These are phyloP conservation scores for Serendipita sp. DNA, from an alignment of 1,284 basidiomycete genomes.

Conservation along the genomic window DNA sequence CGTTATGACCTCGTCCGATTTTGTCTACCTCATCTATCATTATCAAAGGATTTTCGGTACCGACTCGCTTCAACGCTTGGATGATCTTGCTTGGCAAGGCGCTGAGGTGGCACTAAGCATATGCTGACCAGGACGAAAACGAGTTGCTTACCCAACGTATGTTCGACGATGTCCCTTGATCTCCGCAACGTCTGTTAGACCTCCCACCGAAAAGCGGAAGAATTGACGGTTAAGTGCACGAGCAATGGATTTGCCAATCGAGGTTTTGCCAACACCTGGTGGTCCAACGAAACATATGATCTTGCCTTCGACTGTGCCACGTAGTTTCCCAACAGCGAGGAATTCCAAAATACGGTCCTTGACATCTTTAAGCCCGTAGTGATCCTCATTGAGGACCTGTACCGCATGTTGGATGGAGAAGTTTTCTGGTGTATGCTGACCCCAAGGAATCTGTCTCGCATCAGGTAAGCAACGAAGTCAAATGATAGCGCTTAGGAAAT, in stretches of 20 bases:
- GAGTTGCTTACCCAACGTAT: constrained; percentile 61
- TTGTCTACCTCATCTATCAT: constrained; percentile 99
- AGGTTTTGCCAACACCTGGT: constrained; percentile 93
- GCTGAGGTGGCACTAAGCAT: constrained; percentile 23
- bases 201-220: constrained; percentile 95
- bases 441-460: constrained; percentile 78
- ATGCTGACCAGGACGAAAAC: too few species aligned
- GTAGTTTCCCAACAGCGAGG: constrained; percentile 91
- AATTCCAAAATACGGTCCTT: constrained; percentile 98
- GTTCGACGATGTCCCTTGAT: constrained; percentile 97
- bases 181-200: constrained; percentile 93
- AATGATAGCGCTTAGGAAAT: not conserved
- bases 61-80: constrained; percentile 91
- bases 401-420: constrained; percentile 80
- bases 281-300: constrained; percentile 95
- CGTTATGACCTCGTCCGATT: constrained; percentile 90
- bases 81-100: constrained; percentile 97
- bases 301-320: constrained; percentile 95
- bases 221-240: constrained; percentile 76
- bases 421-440: constrained; percentile 87
- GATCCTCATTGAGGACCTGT: constrained; percentile 84
- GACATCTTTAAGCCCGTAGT: constrained; percentile 90
- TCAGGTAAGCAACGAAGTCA: constrained; percentile 9
- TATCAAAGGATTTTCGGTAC: constrained; percentile 92
- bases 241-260: constrained; percentile 88